These are phyloP conservation scores for Rhinocladiella mackenziei DNA, from an alignment of 2,329 filamentous ascomycete species.

Conservation along the genomic window DNA sequence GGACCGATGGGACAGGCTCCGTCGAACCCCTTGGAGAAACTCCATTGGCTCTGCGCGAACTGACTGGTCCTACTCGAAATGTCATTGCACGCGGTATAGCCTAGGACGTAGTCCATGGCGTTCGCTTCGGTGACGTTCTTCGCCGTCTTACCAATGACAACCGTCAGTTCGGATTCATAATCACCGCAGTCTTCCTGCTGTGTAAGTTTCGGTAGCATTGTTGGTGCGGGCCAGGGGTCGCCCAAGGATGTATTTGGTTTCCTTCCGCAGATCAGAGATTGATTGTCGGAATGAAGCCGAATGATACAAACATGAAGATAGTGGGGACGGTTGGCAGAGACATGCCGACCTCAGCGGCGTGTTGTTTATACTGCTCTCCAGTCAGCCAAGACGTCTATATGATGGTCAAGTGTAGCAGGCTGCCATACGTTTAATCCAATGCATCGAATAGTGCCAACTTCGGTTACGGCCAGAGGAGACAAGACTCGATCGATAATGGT, in stretches of 20 bases:
- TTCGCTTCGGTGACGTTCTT: slow-evolving; percentile 38
- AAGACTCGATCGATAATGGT: slow-evolving; percentile 43
- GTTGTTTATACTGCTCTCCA: slow-evolving; percentile 36
- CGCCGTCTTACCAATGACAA: slow-evolving; percentile 38
- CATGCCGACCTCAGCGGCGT: slow-evolving; percentile 40
- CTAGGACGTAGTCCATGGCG: slow-evolving; percentile 41
- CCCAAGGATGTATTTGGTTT: slow-evolving; percentile 36
- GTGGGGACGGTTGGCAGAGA: slow-evolving; percentile 37
- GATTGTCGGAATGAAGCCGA: too few relatives aligned
- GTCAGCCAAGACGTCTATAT: neutral
- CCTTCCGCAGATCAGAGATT: slow-evolving; percentile 9
- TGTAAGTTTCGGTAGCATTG: slow-evolving; percentile 34
- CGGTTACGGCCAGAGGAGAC: slow-evolving; percentile 35
- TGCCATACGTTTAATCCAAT: slow-evolving; percentile 42
- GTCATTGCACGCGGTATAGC: slow-evolving; percentile 42
- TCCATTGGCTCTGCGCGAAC: slow-evolving; percentile 41
- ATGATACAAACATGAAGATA: too few relatives aligned
- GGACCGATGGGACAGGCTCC: slow-evolving; percentile 38
- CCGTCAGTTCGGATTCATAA: slow-evolving; percentile 41
- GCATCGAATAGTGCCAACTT: slow-evolving; percentile 44
- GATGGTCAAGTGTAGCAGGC: neutral
- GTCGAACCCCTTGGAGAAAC: slow-evolving; percentile 41
- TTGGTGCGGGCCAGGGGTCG: slow-evolving; percentile 33
- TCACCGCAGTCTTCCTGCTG: slow-evolving; percentile 40
- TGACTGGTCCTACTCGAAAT: slow-evolving; percentile 39